These are phyloP conservation scores for Drechslera avenae DNA, from an alignment of 2,329 filamentous ascomycete genomes.

Conservation along the genomic window DNA sequence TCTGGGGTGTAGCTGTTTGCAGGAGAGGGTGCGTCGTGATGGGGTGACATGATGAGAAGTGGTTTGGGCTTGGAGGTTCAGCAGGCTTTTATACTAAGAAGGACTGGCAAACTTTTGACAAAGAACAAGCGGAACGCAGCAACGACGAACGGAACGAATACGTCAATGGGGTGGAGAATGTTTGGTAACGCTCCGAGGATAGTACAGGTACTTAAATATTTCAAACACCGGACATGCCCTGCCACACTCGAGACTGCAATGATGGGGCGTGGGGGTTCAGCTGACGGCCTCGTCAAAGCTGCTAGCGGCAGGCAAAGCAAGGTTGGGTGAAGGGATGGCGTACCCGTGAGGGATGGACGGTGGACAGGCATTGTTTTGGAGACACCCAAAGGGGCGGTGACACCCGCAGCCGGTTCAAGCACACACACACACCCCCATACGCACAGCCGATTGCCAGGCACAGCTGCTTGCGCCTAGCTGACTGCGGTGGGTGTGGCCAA, in stretches of 20 bases:
- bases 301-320: conserved; percentile 41
- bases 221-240: conserved; percentile 30
- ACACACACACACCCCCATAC: conserved; percentile 32
- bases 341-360: conserved; percentile 31
- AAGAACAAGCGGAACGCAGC: conserved; percentile 35
- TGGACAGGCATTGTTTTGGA: conserved; percentile 32
- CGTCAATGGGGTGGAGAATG: conserved; percentile 40
- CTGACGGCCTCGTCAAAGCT: conserved; percentile 43
- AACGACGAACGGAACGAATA: conserved; percentile 41
- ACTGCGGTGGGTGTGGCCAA: conserved; percentile 30
- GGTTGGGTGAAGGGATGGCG: conserved; percentile 29
- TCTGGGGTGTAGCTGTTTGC: conserved; percentile 40
- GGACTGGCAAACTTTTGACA: conserved; percentile 37
- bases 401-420: conserved; percentile 28
- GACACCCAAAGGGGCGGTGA: conserved; percentile 45
- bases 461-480: conserved; percentile 36
- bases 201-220: conserved; percentile 47
- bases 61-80: conserved; percentile 10
- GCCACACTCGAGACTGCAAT: conserved; percentile 22
- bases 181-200: conserved; percentile 36
- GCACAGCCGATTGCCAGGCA: conserved; percentile 42
- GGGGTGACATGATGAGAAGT: conserved; percentile 45
- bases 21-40: conserved; percentile 47
- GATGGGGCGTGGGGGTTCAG: conserved; percentile 47
- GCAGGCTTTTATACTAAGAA: conserved; percentile 37